Base-by-base conservation (phyloP, 805 yeast species). In the Candida hungchunana region DNA sequence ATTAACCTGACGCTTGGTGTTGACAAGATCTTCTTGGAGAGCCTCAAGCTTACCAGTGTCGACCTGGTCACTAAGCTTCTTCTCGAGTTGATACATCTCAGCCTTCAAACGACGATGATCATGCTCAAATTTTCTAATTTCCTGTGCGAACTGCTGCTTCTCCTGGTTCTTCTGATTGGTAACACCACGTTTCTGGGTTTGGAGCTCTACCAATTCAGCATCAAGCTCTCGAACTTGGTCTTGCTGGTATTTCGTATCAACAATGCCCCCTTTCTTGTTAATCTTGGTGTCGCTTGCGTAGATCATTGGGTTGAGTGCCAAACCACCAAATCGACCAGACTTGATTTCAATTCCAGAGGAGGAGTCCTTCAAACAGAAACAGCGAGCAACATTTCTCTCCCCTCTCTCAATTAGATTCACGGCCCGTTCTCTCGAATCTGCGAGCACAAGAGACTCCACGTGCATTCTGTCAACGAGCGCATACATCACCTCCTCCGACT, bases 381-480 rank as follows among this genome's bases (percentile, higher is more conserved):
- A 54, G 5, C 35, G 29, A 22, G 62, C 55, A 36, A 78, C 53
- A 13, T 67, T 55, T 0, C 43, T 37, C 45, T 74, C 76, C 0
- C 84, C 90, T 11, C n/a, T n/a, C n/a, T n/a, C n/a, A n/a, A n/a
- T n/a, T n/a, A n/a, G n/a, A n/a, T n/a, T n/a, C n/a, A n/a, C n/a
- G n/a, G n/a, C n/a, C n/a, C n/a, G n/a, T n/a, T n/a, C n/a, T n/a
- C n/a, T 66, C 69, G 2, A 54, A 47, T 43, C 77, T 66, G 76
- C 64, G 26, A 88, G 55, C 0, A 82, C 61, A 1, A 71, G 61
- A 9, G 70, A 65, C 50, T 89, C 95, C 30, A 84, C 69, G 29
- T 61, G 65, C 26, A 68, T 66, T 4, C 68, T 45, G 58, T 85
- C 96, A 33, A 88, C 78, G 30, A 88, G 56, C 2, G 81, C 60